Percentiles rank a stretch among this genome's conserved stretches.
Evolutionary conservation across 805 yeast species (phyloP).

Genomic region (Monosporozyma solicola): DNA sequence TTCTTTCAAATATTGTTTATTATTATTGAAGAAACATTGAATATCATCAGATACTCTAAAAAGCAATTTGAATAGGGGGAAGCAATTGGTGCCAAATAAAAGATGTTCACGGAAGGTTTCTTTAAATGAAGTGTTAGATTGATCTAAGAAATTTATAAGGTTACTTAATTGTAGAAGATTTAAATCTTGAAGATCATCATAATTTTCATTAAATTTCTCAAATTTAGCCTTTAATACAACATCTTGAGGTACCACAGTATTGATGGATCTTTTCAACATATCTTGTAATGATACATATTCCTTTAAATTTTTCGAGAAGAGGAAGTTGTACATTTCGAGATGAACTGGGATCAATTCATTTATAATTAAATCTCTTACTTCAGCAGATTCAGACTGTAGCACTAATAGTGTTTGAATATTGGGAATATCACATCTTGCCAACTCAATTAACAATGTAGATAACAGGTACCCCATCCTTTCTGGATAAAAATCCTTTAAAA

Average conservation of each 20-base stretch:
- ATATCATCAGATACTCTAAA: constrained; percentile 27
- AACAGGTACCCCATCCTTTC: constrained; percentile 8
- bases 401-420: constrained; percentile 10
- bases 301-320: constrained; percentile 7
- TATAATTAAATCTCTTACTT: constrained; percentile 5
- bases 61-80: constrained; percentile 40
- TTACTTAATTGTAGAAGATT: constrained; percentile 43
- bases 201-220: constrained; percentile 8
- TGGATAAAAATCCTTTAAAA: constrained; percentile 3
- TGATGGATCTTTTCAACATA: neutral
- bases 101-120: constrained; percentile 56
- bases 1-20: constrained; percentile 6
- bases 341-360: constrained; percentile 10
- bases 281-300: constrained; percentile 5
- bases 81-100: constrained; percentile 45
- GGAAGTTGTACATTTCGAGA: constrained; percentile 5
- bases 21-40: constrained; percentile 14
- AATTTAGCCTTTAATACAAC: constrained; percentile 2
- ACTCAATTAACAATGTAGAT: constrained; percentile 6
- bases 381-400: constrained; percentile 6
- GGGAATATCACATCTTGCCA: constrained; percentile 10
- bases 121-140: constrained; percentile 50
- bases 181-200: constrained; percentile 7
- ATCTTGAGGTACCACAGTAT: constrained; percentile 2
- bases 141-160: constrained; percentile 44